A percentile compares a stretch with the other conserved stretches of the same genome.
Evolutionary conservation across 257 asterid genomes (phyloP).

Genomic region (Linderniella brevidens): DNA sequence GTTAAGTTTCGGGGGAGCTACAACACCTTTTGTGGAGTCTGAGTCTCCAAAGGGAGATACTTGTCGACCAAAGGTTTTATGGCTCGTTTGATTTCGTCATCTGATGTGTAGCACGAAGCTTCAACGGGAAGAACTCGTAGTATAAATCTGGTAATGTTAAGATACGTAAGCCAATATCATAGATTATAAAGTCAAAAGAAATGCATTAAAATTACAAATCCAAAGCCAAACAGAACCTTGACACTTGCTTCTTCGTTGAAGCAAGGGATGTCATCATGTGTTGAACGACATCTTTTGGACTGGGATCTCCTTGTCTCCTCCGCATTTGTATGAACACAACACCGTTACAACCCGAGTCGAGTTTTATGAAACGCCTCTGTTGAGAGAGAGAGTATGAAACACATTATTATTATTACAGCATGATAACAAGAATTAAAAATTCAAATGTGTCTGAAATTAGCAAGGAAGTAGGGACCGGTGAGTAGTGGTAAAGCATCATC

Average conservation of each 20-base stretch:
- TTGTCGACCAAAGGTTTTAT: constrained; percentile 57
- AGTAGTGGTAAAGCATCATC: neutral
- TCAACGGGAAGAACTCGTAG: constrained; percentile 83
- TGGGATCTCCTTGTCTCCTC: constrained; percentile 69
- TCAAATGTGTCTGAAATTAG: no score
- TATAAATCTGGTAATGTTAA: constrained; percentile 39
- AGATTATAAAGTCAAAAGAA: neutral
- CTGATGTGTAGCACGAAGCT: constrained; percentile 88
- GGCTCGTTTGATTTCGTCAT: constrained; percentile 69
- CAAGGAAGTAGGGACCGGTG: no score
- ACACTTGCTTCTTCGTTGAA: constrained; percentile 50
- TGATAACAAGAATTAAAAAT: no score
- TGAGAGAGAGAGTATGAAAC: constrained; percentile 1
- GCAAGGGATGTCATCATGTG: constrained; percentile 91
- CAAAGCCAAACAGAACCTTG: constrained; percentile 33
- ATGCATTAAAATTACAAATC: neutral
- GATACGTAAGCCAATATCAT: constrained; percentile 10
- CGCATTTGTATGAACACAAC: constrained; percentile 84
- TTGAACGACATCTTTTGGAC: constrained; percentile 67
- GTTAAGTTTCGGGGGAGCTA: neutral
- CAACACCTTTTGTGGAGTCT: constrained; percentile 63
- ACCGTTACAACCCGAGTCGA: constrained; percentile 91
- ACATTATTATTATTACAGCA: no score
- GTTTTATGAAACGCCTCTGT: constrained; percentile 75
- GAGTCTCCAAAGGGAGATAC: constrained; percentile 59